Base-by-base conservation (phyloP, 371 early-diverging fungal species). In the Funneliformis caledonium region DNA sequence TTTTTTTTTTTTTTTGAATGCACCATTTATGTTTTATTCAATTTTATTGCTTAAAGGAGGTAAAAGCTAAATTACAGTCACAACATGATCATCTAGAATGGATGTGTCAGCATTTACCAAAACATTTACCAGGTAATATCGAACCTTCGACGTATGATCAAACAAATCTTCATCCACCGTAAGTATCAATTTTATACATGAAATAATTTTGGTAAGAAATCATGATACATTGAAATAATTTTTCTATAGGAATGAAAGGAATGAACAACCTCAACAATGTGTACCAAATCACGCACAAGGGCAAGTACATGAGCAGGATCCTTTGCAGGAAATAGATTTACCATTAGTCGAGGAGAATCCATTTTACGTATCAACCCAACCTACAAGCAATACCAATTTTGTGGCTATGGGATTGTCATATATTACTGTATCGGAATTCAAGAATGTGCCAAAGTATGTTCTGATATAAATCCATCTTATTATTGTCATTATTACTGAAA, bases 81-180 rank as follows among this genome's bases (percentile, higher is more conserved):
- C 76, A 76, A 8, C 16, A 76, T 47, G 64, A 64, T 42, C 48
- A 61, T 42, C 26, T 76, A 19, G 26, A 76, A n/a, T 31, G 31
- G 37, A 60, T 76, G 62, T 42, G 31, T 62, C 31, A 47, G 11
- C n/a, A 76, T 62, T 62, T 76, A 22, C 64, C 76, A 22, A 76
- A 76, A 42, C 76, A 76, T 76, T 64, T 76, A 47, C 76, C 76
- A 37, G 76, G 76, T 47, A 62, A 60, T 56, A 56, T 64, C 45
- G 26, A 70, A 56, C 12, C 14, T 31, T 11, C 64, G 31, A 64
- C 64, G 26, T 12, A 31, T 56, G 56, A n/a, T 56, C 56, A 19
- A 19, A 56, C 56, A 56, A 56, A 56, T 16, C 7, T 56, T 56
- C 19, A 56, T 56, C 56, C 56, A 56, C 4, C 56, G 56, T 56